Evolutionary conservation across 768 basidiomycete genomes (phyloP).

Genomic region (Gelatoporia subvermispora): DNA sequence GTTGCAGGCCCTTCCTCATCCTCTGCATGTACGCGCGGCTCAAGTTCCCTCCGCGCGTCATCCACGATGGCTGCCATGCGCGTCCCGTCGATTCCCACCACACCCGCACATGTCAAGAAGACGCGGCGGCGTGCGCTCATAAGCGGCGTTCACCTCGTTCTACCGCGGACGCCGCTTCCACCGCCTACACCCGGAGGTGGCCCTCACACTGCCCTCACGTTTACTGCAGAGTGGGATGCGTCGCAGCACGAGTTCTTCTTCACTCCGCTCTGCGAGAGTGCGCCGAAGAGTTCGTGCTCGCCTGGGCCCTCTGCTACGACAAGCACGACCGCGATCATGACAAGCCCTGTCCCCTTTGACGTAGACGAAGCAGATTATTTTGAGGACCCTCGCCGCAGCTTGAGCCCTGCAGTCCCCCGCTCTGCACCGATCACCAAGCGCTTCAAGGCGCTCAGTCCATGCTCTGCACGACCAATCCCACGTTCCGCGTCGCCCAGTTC

Average conservation of each 20-base stretch:
- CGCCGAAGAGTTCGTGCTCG: neutral
- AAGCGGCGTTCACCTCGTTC: conserved; percentile 20
- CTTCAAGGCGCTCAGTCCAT: too few relatives aligned
- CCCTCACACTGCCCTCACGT: conserved; percentile 22
- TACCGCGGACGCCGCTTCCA: conserved; percentile 20
- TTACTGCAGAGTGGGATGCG: conserved; percentile 27
- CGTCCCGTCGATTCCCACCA: too few relatives aligned
- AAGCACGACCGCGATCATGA: neutral
- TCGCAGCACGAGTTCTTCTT: conserved; percentile 21
- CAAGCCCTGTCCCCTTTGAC: conserved; percentile 19
- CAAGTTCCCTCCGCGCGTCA: conserved; percentile 13
- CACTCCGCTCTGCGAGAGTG: conserved; percentile 17
- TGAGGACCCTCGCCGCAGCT: neutral
- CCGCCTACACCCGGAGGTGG: conserved; percentile 10
- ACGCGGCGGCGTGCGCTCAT: conserved; percentile 20
- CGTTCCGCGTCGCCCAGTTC: too few relatives aligned
- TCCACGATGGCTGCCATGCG: neutral
- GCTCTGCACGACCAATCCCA: too few relatives aligned
- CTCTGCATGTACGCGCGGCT: neutral
- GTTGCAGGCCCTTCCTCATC: too few relatives aligned
- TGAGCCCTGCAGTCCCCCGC: neutral
- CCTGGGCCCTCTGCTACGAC: conserved; percentile 1
- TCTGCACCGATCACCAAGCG: neutral
- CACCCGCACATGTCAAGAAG: conserved; percentile 17
- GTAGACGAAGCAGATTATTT: conserved; percentile 14